These are phyloP conservation scores for Crithidia fasciculata DNA, from an alignment of 208 protist genomes.

Conservation along the genomic window DNA sequence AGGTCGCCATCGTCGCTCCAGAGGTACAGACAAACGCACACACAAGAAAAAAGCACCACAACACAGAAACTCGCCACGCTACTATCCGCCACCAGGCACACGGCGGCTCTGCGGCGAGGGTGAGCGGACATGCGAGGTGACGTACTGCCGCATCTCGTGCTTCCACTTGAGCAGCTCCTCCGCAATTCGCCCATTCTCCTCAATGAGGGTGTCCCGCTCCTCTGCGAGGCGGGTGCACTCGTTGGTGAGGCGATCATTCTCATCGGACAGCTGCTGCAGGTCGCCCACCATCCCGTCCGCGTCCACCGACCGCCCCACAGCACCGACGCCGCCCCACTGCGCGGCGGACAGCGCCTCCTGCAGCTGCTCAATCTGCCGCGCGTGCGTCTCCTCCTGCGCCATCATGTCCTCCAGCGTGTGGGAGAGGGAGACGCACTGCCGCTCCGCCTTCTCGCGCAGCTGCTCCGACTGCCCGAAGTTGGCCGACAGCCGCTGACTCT, in stretches of 20 bases:
- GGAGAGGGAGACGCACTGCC: constrained; percentile 39
- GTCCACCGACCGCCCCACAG: not conserved
- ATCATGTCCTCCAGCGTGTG: constrained; percentile 56
- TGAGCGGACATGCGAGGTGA: constrained; percentile 25
- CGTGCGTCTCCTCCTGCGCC: constrained; percentile 45
- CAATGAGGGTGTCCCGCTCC: constrained; percentile 44
- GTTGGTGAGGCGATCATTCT: constrained; percentile 57
- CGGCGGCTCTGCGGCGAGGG: constrained; percentile 17
- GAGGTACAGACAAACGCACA: not conserved
- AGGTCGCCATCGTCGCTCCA: no score
- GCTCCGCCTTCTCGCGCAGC: constrained; percentile 34
- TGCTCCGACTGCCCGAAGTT: constrained; percentile 38
- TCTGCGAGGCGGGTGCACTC: constrained; percentile 58
- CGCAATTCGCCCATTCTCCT: constrained; percentile 59
- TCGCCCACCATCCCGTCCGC: constrained; percentile 30
- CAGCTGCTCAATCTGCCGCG: constrained; percentile 33
- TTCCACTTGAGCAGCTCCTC: constrained; percentile 63
- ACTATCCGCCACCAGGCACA: not conserved
- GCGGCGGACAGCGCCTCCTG: constrained; percentile 22
- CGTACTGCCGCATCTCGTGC: constrained; percentile 52
- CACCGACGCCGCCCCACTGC: constrained; percentile 17
- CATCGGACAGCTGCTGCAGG: constrained; percentile 40
- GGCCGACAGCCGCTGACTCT: constrained; percentile 22
- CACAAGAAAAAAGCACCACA: not conserved
- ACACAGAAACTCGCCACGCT: not conserved